Evolutionary conservation across 108 stramenopile genomes (phyloP).

Genomic region (Chaetoceros tenuissimus): DNA sequence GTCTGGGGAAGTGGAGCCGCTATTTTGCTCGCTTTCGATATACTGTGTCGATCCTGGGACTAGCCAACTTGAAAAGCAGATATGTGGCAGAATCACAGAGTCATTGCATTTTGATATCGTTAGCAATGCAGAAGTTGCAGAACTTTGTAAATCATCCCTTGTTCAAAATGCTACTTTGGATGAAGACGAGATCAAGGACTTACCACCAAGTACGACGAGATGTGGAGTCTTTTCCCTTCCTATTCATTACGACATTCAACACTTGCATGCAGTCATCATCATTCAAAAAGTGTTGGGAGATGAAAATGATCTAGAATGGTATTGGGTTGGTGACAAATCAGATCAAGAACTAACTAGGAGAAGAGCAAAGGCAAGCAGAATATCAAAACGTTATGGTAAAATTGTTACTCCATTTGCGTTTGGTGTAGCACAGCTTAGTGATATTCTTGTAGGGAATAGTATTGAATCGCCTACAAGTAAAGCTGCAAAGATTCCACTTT

Average conservation of each 20-base stretch:
- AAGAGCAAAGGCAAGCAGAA: constrained; percentile 53
- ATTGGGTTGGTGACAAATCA: constrained; percentile 16
- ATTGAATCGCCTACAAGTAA: constrained; percentile 57
- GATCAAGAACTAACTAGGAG: constrained; percentile 41
- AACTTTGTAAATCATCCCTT: constrained; percentile 45
- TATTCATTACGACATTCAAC: constrained; percentile 55
- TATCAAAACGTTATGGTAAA: constrained; percentile 41
- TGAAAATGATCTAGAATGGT: constrained; percentile 43
- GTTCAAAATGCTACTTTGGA: constrained; percentile 44
- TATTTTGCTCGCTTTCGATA: constrained; percentile 77
- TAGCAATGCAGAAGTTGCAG: constrained; percentile 48
- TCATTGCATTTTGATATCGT: constrained; percentile 73
- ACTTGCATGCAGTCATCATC: constrained; percentile 72
- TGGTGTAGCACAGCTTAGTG: constrained; percentile 75
- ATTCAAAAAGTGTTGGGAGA: constrained; percentile 74
- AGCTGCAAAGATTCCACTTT: constrained; percentile 80
- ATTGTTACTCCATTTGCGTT: constrained; percentile 80
- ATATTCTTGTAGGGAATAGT: constrained; percentile 70
- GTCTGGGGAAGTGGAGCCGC: constrained; percentile 76
- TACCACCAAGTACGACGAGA: constrained; percentile 43
- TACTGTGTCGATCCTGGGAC: constrained; percentile 72
- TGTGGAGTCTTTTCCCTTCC: constrained; percentile 84
- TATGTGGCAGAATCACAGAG: constrained; percentile 78
- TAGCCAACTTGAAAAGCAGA: constrained; percentile 43
- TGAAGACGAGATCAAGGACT: constrained; percentile 1